Base-by-base conservation (phyloP, 768 basidiomycete species). In the Suillus placidus region DNA sequence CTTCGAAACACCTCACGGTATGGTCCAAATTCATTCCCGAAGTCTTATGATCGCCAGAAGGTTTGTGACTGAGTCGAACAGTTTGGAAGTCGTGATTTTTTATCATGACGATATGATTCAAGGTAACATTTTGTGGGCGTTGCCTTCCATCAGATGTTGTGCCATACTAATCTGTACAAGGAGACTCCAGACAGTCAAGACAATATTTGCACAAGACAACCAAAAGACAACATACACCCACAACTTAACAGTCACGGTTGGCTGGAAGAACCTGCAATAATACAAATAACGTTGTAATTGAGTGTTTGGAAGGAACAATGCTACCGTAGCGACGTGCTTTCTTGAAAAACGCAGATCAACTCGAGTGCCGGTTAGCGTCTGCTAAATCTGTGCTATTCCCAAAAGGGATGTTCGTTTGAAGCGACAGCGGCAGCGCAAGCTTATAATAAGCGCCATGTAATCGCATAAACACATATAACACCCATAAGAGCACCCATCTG, bases 361-460 rank as follows among this genome's bases (percentile, higher is more conserved):
- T 26, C 43, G 12, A 38, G 37, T 38, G 10, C 37, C 20, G 43
- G 20, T 42, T 18, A 9, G 43, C 12, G 23, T n/a, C 20, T 26
- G 26, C 26, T 26, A 26, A 2, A 26, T 26, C 26, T 16, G 14
- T 30, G 13, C 20, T 37, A 23, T 57, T n/a, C 64, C 64, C 40
- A 65, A 65, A 52, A 65, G 23, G 54, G 64, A 52, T 54, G 49
- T 54, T 64, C 37, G 64, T 63, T 65, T 65, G 35, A 40, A 20
- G 10, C 38, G 16, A 45, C 8, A n/a, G 43, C 34, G n/a, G 20
- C 60, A 52, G 20, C 49, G 23, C n/a, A 54, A 34, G 32, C 61
- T n/a, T 62, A 62, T 47, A n/a, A 23, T 16, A 54, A 18, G 12
- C 18, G 6, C n/a, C 30, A 34, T 55, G 62, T 6, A 35, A 38